Conservation (phyloP, 2,329 filamentous ascomycete genomes). For the Diaporthe citrichinensis region DNA sequence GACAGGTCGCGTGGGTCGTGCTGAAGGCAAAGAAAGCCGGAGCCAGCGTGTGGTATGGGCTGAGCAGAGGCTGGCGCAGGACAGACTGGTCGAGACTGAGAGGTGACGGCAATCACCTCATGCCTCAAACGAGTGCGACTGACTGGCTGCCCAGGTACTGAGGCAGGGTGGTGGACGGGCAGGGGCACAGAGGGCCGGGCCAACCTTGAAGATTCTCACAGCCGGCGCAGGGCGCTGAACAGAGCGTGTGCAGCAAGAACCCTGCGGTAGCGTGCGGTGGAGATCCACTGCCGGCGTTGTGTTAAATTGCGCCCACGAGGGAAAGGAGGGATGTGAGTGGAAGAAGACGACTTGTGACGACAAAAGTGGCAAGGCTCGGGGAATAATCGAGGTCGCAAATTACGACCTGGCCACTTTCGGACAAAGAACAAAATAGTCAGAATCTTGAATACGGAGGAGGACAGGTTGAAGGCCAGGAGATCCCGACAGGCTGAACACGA, state of each 20-base stretch:
- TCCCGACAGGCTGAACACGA: neutral
- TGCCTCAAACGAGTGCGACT: neutral
- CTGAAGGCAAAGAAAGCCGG: constrained; percentile 11
- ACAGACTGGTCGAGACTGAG: constrained; percentile 21
- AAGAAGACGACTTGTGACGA: constrained; percentile 25
- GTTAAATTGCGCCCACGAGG: constrained; percentile 36
- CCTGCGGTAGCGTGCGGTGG: constrained; percentile 16
- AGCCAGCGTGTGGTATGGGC: constrained; percentile 18
- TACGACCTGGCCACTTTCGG: constrained; percentile 29
- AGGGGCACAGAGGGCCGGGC: constrained; percentile 2
- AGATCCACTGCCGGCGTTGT: constrained; percentile 37
- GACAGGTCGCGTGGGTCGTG: constrained; percentile 24
- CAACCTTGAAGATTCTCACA: constrained; percentile 11
- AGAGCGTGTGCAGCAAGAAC: neutral
- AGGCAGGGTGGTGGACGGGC: neutral
- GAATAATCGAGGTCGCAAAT: constrained; percentile 32
- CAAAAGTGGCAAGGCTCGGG: constrained; percentile 35
- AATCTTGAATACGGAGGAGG: constrained; percentile 15
- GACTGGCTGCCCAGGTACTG: neutral
- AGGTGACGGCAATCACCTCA: constrained; percentile 4
- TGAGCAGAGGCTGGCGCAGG: neutral
- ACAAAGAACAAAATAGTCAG: constrained; percentile 29
- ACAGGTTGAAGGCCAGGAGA: neutral
- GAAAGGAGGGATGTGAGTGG: constrained; percentile 24
- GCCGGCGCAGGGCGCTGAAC: constrained; percentile 9